Conservation (phyloP, 768 basidiomycete genomes). For the Boletus sp. region DNA sequence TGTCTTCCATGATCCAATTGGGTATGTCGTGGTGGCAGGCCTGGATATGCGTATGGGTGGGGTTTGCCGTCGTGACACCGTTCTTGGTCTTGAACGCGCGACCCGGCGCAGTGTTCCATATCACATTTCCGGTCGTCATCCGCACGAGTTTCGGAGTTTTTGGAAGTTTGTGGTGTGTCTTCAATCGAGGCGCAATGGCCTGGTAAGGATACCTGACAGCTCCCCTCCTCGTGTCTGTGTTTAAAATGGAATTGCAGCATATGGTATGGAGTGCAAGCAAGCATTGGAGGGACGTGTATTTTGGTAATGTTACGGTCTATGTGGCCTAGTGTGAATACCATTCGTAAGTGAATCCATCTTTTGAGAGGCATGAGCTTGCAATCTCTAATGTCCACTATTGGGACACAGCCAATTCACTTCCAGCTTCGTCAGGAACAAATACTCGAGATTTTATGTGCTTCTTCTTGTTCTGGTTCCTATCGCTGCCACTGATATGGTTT, state of each 20-base stretch:
- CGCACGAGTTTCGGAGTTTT: slow-evolving; percentile 78
- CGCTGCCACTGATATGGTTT: slow-evolving; percentile 78
- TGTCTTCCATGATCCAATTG: slow-evolving; percentile 68
- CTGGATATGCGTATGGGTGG: slow-evolving; percentile 77
- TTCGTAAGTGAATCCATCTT: slow-evolving; percentile 44
- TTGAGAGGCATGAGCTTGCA: background rate
- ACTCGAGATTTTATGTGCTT: slow-evolving; percentile 78
- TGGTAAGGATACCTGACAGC: slow-evolving; percentile 46
- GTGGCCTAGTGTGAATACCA: slow-evolving; percentile 69
- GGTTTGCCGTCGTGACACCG: slow-evolving; percentile 56
- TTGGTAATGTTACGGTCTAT: slow-evolving; percentile 73
- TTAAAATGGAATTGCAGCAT: slow-evolving; percentile 40
- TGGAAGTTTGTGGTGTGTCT: slow-evolving; percentile 77
- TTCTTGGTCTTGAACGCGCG: slow-evolving; percentile 78
- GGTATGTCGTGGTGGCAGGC: slow-evolving; percentile 84
- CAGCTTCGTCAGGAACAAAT: slow-evolving; percentile 70
- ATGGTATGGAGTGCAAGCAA: slow-evolving; percentile 79
- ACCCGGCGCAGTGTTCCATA: slow-evolving; percentile 73
- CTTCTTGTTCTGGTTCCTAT: slow-evolving; percentile 85
- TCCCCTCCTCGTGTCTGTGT: slow-evolving; percentile 14
- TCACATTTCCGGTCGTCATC: slow-evolving; percentile 74
- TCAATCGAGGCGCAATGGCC: slow-evolving; percentile 72
- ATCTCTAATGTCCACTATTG: slow-evolving; percentile 7
- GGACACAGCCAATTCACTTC: slow-evolving; percentile 61
- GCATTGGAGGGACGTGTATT: slow-evolving; percentile 80